Base-by-base conservation (phyloP, 441 rosid species). In the Eruca vesicaria region DNA sequence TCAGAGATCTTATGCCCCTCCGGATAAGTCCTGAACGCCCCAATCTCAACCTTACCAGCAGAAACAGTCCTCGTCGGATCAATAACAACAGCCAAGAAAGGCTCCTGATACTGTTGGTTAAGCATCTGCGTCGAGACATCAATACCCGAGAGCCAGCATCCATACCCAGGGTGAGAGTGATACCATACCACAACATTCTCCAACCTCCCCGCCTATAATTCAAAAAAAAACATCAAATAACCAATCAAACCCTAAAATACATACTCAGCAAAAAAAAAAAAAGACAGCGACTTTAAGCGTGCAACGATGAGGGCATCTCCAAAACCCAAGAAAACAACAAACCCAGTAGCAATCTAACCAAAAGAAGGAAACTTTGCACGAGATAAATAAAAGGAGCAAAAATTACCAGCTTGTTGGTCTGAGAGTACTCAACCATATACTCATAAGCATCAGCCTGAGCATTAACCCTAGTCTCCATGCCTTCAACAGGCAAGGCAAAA, bases 161-260 rank as follows among this genome's bases (percentile, higher is more conserved):
- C 99, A 72, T 93, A 96, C 21, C 98, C 97, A 64, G 98, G 98
- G 80, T 96, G 98, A 20, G 98, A 93, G 79, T 93, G 99, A 77
- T 93, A 96, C 99, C 99, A 96, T 16, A 97, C 99, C 60, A 96
- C 97, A 68, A 74, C 99, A 85, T 93, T 93, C 89, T 96, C 99
- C 84, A 91, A 79, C 9, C 99, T 75, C 36, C 98, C 99, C 4
- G 98, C 97, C 99, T 96, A 72, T 29, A 23, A 14, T 35, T 55
- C 23, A 68, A 75, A 48, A 11, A 26, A 71, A n/a, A n/a, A n/a
- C n/a, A n/a, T n/a, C n/a, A n/a, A n/a, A n/a, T n/a, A n/a, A n/a
- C n/a, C n/a, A n/a, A n/a, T n/a, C n/a, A n/a, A n/a, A n/a, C n/a
- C n/a, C n/a, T n/a, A n/a, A 7, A 32, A 2, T 32, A 7, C 8